Evolutionary conservation across 2,329 filamentous ascomycete species (phyloP).

Genomic region (Colletotrichum siamense): DNA sequence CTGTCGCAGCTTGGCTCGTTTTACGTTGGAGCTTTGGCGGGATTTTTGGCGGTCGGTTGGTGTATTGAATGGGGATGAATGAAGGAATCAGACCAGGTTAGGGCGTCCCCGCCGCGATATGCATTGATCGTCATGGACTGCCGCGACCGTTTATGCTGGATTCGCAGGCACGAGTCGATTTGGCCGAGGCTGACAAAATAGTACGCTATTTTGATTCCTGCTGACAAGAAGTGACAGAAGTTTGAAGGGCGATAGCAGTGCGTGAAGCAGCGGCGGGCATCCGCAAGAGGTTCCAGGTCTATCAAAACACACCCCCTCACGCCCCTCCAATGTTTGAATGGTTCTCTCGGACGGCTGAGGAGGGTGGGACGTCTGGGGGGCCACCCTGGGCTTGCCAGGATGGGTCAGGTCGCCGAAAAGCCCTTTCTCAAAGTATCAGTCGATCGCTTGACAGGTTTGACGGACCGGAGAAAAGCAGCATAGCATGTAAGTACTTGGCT

Average conservation of each 20-base stretch:
- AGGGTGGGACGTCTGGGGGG: constrained; percentile 5
- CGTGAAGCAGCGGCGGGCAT: not conserved
- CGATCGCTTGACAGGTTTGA: constrained; percentile 12
- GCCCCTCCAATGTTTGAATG: not conserved
- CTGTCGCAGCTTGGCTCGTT: not conserved
- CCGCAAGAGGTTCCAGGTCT: not conserved
- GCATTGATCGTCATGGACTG: constrained; percentile 15
- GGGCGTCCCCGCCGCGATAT: not conserved
- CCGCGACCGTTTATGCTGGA: constrained; percentile 11
- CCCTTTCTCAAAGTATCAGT: constrained; percentile 4
- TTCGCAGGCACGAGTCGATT: not conserved
- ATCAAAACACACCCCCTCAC: not conserved
- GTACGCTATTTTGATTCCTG: constrained; percentile 3
- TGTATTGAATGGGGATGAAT: not conserved
- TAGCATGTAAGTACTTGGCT: not conserved
- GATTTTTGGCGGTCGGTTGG: not conserved
- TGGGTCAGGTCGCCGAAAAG: constrained; percentile 11
- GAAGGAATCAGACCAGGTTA: not conserved
- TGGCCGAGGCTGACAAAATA: constrained; percentile 12
- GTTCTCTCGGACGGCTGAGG: not conserved
- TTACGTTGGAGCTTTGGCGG: not conserved
- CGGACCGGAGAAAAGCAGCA: not conserved
- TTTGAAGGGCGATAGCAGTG: not conserved
- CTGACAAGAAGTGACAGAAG: constrained; percentile 1
- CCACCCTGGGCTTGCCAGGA: not conserved